A percentile compares a stretch with the other conserved stretches of the same genome.
These are phyloP conservation scores for Nicotiana paniculata DNA, from an alignment of 257 asterid genomes.

Conservation along the genomic window DNA sequence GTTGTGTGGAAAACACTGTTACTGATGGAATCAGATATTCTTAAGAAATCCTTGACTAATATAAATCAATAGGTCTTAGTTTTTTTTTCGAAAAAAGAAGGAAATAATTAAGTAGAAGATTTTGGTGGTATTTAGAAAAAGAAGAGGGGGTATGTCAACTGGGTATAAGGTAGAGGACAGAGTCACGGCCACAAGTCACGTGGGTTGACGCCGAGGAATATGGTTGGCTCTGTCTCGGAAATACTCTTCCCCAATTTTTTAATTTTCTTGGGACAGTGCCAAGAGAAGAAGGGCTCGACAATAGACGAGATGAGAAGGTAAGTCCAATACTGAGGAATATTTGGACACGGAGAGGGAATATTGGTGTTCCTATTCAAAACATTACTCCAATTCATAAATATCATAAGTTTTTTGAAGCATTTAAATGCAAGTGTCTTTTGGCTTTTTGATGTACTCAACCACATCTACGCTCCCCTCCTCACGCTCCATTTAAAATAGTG, in stretches of 20 bases:
- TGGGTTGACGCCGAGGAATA: constrained; percentile 62
- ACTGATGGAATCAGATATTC: neutral
- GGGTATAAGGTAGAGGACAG: constrained; percentile 11
- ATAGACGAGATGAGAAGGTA: constrained; percentile 7
- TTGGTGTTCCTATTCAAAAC: constrained; percentile 30
- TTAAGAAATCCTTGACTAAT: neutral
- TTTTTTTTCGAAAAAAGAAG: too few relatives aligned
- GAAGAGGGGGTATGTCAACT: neutral
- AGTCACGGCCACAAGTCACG: constrained; percentile 54
- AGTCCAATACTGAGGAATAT: constrained; percentile 38
- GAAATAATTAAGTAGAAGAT: too few relatives aligned
- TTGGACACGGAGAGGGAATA: constrained; percentile 82
- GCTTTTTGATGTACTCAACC: constrained; percentile 1
- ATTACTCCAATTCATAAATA: constrained; percentile 8
- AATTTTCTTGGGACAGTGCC: constrained; percentile 13
- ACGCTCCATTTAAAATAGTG: neutral
- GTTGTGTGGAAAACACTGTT: neutral
- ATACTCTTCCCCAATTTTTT: neutral
- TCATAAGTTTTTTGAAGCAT: neutral
- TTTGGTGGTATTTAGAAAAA: too few relatives aligned
- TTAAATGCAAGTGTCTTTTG: neutral
- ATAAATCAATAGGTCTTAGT: neutral
- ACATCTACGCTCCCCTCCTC: constrained; percentile 24
- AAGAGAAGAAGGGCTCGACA: constrained; percentile 24
- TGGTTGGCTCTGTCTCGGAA: constrained; percentile 21